Conservation (phyloP, 1,139 yeast species). For the Saccharomyces uvarum region DNA sequence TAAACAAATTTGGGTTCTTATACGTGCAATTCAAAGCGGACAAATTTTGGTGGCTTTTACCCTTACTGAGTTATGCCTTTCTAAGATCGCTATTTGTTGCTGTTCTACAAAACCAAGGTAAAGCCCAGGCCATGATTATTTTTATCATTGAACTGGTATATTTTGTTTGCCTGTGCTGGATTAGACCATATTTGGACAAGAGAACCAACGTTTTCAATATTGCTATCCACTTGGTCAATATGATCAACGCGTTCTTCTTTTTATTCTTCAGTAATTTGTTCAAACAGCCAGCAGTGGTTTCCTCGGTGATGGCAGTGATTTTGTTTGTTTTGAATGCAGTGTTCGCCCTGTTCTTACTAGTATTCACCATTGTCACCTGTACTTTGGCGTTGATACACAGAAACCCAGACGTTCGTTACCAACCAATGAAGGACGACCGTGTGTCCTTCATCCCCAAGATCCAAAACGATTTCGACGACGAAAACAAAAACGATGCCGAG, state of each 20-base stretch:
- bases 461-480: conserved; percentile 23
- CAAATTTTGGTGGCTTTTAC: conserved; percentile 70
- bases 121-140: conserved; percentile 68
- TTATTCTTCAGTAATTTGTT: conserved; percentile 82
- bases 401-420: conserved; percentile 92
- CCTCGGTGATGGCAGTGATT: conserved; percentile 89
- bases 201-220: conserved; percentile 89
- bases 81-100: conserved; percentile 81
- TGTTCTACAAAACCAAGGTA: conserved; percentile 71
- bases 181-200: conserved; percentile 89
- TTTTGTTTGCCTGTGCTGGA: conserved; percentile 54
- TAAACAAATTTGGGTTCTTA: conserved; percentile 86
- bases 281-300: conserved; percentile 75
- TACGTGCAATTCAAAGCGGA: conserved; percentile 89
- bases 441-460: conserved; percentile 69
- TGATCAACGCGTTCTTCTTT: conserved; percentile 77
- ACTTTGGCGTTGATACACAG: conserved; percentile 73
- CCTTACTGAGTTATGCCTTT: conserved; percentile 57
- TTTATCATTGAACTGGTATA: conserved; percentile 68
- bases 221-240: conserved; percentile 68
- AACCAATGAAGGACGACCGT: conserved; percentile 95
- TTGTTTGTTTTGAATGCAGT: conserved; percentile 84
- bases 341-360: conserved; percentile 71
- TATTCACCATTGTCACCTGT: conserved; percentile 84
- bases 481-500: conserved; percentile 45